These are phyloP conservation scores for Lotus japonicus DNA, from an alignment of 306 rosid species.

Conservation along the genomic window DNA sequence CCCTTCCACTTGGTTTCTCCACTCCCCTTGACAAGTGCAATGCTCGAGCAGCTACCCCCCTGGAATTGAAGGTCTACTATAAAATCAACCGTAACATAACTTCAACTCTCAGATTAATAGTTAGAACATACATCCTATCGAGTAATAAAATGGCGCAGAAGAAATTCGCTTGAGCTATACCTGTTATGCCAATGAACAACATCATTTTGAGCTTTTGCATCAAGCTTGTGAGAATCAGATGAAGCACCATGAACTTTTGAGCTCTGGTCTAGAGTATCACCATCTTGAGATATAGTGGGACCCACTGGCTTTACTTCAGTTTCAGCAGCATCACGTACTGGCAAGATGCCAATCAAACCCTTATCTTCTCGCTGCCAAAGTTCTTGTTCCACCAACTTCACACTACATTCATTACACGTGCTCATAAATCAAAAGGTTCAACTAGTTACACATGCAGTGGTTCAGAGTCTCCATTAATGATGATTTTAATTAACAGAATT, in stretches of 20 bases:
- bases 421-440: neutral
- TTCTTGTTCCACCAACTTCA: conserved; percentile 97
- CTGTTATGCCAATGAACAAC: conserved; percentile 92
- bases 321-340: conserved; percentile 84
- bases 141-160: neutral
- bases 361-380: conserved; percentile 99
- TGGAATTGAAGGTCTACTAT: conserved; percentile 30
- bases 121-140: neutral
- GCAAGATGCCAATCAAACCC: conserved; percentile 92
- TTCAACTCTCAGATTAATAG: neutral
- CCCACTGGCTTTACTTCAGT: conserved; percentile 48
- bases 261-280: conserved; percentile 60
- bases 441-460: neutral
- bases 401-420: conserved; percentile 39
- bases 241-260: conserved; percentile 57
- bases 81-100: conserved; percentile 17
- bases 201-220: conserved; percentile 63
- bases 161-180: conserved; percentile 28
- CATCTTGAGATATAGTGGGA: conserved; percentile 64
- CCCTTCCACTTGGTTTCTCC: conserved; percentile 99
- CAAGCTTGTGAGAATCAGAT: conserved; percentile 61
- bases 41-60: conserved; percentile 99
- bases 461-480: neutral
- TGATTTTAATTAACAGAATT: neutral
- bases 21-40: conserved; percentile 96